Base-by-base conservation (phyloP, 805 yeast species). In the Yamadazyma ubonensis region DNA sequence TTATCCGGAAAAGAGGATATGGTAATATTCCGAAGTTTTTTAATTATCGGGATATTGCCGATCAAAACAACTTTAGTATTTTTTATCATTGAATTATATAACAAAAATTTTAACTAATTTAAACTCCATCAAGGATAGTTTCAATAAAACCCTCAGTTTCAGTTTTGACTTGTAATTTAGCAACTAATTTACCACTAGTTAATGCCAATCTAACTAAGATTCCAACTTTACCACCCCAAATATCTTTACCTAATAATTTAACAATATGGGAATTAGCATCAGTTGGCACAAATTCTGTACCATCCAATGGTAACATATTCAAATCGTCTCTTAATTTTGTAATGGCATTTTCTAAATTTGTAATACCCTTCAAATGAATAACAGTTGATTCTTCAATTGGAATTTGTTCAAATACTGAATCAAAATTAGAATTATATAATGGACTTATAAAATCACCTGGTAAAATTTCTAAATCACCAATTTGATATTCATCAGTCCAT, bases 401-500 rank as follows among this genome's bases (percentile, higher is more conserved):
- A 48, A 90, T 71, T 61, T 80, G 87, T 53, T 86, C 96, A 71
- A 83, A 88, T 27, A 77, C 67, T 30, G 75, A 70, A 5, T 83
- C 77, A 59, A 89, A 89, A 63, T 81, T 78, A 30, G 93, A 87
- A 46, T 83, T 77, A 59, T 78, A 87, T 17, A 88, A 71, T 38
- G 96, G 95, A 39, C 70, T 64, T 42, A 88, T 72, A 63, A 81
- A 91, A 59, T 89, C 97, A 26, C 96, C 96, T 7, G 93, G 80
- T 6, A 65, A 65, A 41, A 91, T 59, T 42, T 77, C 79, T 54
- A 89, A 70, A 42, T 83, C 84, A 62, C 88, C 97, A 49, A 93
- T 78, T 59, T 83, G 93, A 64, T 91, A 93, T 63, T 90, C 96
- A 62, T 93, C 98, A 49, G 84, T 85, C 74, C 83, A 86, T 12